Evolutionary conservation across 345 rosid genomes (phyloP).

Genomic region (Eucalyptus guilfoylei): DNA sequence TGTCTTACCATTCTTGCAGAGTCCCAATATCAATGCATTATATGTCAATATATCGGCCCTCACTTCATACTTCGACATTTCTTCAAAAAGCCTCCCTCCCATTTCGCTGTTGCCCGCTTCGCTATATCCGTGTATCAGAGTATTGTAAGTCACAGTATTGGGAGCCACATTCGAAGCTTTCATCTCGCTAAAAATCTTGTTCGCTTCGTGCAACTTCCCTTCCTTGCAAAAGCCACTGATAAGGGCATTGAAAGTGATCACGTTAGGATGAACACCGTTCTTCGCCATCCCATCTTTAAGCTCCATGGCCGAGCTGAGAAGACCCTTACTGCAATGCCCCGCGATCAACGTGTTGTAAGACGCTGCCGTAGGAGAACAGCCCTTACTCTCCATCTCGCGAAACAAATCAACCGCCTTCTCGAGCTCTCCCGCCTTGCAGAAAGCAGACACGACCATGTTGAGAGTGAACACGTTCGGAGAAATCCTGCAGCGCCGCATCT

Average conservation of each 20-base stretch:
- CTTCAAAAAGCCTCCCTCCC: constrained; percentile 48
- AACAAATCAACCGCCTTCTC: constrained; percentile 53
- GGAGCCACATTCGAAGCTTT: constrained; percentile 44
- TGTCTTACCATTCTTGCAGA: constrained; percentile 84
- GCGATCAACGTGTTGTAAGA: constrained; percentile 72
- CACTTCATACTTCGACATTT: constrained; percentile 45
- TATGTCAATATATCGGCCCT: constrained; percentile 64
- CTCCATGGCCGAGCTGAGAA: constrained; percentile 48
- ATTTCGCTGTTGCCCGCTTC: constrained; percentile 39
- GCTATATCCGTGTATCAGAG: constrained; percentile 63
- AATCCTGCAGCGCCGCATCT: constrained; percentile 59
- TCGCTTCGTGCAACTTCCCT: constrained; percentile 50
- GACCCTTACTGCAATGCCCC: constrained; percentile 56
- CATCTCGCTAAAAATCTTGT: constrained; percentile 49
- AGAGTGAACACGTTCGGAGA: constrained; percentile 67
- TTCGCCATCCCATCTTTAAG: constrained; percentile 46
- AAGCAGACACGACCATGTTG: constrained; percentile 54
- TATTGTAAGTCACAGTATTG: constrained; percentile 58
- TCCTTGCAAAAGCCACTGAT: constrained; percentile 59
- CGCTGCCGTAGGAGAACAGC: constrained; percentile 29
- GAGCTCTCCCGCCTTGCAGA: constrained; percentile 50
- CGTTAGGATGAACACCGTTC: constrained; percentile 39
- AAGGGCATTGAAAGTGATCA: constrained; percentile 56
- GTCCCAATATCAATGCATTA: constrained; percentile 68
- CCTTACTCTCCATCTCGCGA: constrained; percentile 37